Base-by-base conservation (phyloP, 371 early-diverging fungal genomes). In the Rhizopus arrhizus region DNA sequence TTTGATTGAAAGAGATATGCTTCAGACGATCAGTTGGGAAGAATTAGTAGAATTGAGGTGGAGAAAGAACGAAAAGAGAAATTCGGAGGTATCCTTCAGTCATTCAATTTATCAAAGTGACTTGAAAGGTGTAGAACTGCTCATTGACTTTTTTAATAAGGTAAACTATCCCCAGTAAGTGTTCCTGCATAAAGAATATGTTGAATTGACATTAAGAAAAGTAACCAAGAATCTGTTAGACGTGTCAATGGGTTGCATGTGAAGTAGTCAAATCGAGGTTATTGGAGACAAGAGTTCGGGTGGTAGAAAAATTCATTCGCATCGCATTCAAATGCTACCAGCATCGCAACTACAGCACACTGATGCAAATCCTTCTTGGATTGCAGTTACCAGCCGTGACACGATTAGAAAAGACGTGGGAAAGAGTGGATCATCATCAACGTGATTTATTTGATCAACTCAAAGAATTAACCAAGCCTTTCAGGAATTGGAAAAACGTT, bases 271-370 rank as follows among this genome's bases (percentile, higher is more conserved):
- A 61, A 8, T 65, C 71, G 12, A 58, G 60, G 22, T 66, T 68
- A 0, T 11, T 75, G 6, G 79, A 75, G 22, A 65, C 49, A 33
- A 65, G 82, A 5, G 69, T 72, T 5, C 66, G 60, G 32, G 71
- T 75, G 9, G 71, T 81, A 42, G 79, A 78, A 56, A 81, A 81
- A 45, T 77, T 75, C 43, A 77, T 81, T 42, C 77, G 79, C 0
- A 72, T 81, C 28, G 79, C 82, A 9, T 51, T 75, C 69, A 84
- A 85, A 72, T 85, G 86, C 29, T 78, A 81, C 45, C 86, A 83
- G 22, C 82, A 84, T 42, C 69, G 81, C 8, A 85, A 85, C 56
- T 85, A 79, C 58, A 85, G 81, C 53, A 83, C 84, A 3, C 51
- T 85, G 5, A 79, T 82, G 62, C 86, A 85, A 42, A 71, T 85